Evolutionary conservation across 139 green algal species (phyloP).

Genomic region (Micractinium sp.): DNA sequence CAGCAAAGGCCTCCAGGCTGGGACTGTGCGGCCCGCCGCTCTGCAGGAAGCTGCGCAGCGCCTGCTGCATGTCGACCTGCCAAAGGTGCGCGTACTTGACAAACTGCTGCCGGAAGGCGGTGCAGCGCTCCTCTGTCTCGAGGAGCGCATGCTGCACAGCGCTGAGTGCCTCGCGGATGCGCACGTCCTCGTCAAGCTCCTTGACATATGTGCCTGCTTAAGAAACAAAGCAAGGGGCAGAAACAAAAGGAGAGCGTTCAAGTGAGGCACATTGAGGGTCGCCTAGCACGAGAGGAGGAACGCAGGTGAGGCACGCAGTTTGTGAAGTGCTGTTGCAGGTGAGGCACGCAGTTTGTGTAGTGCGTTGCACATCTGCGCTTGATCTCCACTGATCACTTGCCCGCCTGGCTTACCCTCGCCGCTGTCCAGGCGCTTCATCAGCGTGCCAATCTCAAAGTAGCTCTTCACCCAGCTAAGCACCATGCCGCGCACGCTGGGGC

Average conservation of each 20-base stretch:
- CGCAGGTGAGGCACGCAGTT: not conserved
- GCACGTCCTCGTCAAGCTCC: constrained; percentile 90
- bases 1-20: constrained; percentile 1
- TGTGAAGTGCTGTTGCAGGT: no score
- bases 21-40: not conserved
- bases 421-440: constrained; percentile 88
- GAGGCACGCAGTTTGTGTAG: no score
- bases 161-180: constrained; percentile 75
- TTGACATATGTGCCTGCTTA: constrained; percentile 80
- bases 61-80: constrained; percentile 74
- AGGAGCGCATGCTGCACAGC: constrained; percentile 65
- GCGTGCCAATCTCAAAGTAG: constrained; percentile 74
- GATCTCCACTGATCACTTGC: not conserved
- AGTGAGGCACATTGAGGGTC: not conserved
- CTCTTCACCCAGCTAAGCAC: constrained; percentile 80
- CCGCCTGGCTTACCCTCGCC: constrained; percentile 63
- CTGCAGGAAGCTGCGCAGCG: constrained; percentile 46
- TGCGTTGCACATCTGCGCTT: not conserved
- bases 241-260: not conserved
- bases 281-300: not conserved
- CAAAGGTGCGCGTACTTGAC: constrained; percentile 84
- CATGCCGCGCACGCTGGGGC: constrained; percentile 68
- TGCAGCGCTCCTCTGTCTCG: constrained; percentile 76
- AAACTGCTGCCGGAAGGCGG: constrained; percentile 80
- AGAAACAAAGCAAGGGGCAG: not conserved